Percentiles rank a stretch among this genome's conserved stretches.
phyloP scores from a whole-genome alignment of 148 eudicot species.

The Persicaria maculosa region DNA sequence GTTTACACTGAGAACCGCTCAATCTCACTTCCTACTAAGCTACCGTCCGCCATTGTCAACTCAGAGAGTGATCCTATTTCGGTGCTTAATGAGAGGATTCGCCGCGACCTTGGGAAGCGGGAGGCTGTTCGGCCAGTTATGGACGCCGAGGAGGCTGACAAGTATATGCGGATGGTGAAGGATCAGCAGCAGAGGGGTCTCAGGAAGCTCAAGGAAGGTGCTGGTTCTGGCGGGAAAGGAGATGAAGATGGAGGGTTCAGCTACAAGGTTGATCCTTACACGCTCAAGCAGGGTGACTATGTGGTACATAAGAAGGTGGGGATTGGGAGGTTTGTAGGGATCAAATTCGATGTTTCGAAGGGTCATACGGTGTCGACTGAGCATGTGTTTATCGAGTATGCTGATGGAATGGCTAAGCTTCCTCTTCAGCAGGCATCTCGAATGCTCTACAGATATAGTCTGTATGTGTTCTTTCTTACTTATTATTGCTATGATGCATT shows the following conservation, averaged over 20 bases:
- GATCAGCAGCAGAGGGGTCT: conserved; percentile 81
- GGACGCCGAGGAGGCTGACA: conserved; percentile 67
- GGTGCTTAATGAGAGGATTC: conserved; percentile 24
- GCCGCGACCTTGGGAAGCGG: conserved; percentile 26
- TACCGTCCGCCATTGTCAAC: conserved; percentile 14
- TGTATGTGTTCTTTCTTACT: conserved; percentile 39
- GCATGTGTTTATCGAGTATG: conserved; percentile 89
- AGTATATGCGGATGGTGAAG: conserved; percentile 69
- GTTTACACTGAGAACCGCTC: conserved; percentile 11
- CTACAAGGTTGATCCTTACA: conserved; percentile 83
- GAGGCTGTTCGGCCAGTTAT: conserved; percentile 29
- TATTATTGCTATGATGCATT: not conserved
- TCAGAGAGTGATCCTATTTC: conserved; percentile 44
- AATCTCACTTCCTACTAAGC: not conserved
- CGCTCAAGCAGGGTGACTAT: conserved; percentile 64
- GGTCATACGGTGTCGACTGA: conserved; percentile 44
- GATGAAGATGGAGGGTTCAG: conserved; percentile 25
- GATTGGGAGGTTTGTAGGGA: conserved; percentile 75
- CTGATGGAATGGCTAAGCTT: conserved; percentile 95
- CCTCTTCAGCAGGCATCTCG: conserved; percentile 78
- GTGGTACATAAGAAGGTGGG: conserved; percentile 98
- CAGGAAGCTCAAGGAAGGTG: conserved; percentile 52
- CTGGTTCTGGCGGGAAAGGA: conserved; percentile 16
- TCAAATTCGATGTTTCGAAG: conserved; percentile 56
- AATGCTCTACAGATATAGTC: conserved; percentile 81